Percentiles rank a stretch among this genome's conserved stretches.
phyloP scores from a whole-genome alignment of 2,329 filamentous ascomycete species.

The Neofusicoccum sp. region DNA sequence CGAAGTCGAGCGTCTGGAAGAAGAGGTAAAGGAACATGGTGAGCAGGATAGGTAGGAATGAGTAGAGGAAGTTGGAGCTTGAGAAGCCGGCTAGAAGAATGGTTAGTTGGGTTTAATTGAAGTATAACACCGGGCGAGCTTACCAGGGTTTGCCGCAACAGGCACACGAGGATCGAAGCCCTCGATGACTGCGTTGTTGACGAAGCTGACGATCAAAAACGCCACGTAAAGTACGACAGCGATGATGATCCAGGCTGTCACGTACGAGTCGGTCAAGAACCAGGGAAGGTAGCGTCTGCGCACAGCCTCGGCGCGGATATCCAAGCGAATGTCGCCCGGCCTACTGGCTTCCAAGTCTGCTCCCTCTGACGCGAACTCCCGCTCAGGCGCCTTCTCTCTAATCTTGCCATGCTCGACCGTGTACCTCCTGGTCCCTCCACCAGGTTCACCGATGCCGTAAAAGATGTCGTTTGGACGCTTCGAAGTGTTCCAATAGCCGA shows the following conservation, averaged over 20 bases:
- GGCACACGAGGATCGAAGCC: constrained; percentile 74
- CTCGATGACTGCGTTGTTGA: constrained; percentile 64
- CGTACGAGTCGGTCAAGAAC: constrained; percentile 68
- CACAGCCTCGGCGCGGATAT: constrained; percentile 54
- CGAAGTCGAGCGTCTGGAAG: constrained; percentile 68
- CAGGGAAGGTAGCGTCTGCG: constrained; percentile 74
- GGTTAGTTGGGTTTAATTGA: neutral
- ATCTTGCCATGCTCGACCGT: constrained; percentile 53
- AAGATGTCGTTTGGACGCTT: constrained; percentile 68
- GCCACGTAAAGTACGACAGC: constrained; percentile 43
- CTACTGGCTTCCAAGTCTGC: constrained; percentile 35
- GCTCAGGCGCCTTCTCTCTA: constrained; percentile 41
- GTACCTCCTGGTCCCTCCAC: constrained; percentile 54
- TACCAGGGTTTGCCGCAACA: constrained; percentile 57
- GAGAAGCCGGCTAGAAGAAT: constrained; percentile 65
- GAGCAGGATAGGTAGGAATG: constrained; percentile 70
- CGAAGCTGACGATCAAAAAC: constrained; percentile 76
- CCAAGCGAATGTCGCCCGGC: constrained; percentile 50
- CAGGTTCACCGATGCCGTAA: constrained; percentile 74
- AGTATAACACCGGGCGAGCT: neutral
- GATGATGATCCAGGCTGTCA: constrained; percentile 64
- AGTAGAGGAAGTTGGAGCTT: constrained; percentile 84
- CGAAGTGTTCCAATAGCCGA: constrained; percentile 85
- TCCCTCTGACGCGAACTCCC: constrained; percentile 28
- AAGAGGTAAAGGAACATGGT: constrained; percentile 68